Percentiles rank a stretch among this genome's conserved stretches.
Conservation (phyloP, 2,329 filamentous ascomycete species). For the Xylaria digitata region DNA sequence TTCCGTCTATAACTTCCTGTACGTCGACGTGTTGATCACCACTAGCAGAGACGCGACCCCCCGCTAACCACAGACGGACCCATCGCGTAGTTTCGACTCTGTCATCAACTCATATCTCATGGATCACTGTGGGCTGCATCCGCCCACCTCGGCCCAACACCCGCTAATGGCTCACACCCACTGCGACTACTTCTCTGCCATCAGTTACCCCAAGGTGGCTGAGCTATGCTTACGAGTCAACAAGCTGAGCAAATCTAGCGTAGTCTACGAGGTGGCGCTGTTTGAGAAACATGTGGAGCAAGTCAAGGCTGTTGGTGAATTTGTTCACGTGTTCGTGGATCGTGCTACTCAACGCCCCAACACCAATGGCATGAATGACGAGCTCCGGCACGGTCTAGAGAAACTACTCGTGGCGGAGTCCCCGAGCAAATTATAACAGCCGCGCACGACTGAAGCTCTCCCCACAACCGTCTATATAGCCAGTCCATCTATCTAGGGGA, state of each 20-base stretch:
- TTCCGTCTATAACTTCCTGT: slow-evolving; percentile 84
- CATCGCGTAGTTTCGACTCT: slow-evolving; percentile 76
- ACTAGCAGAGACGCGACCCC: background rate
- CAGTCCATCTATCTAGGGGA: background rate
- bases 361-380: slow-evolving; percentile 70
- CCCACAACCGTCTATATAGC: background rate
- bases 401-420: slow-evolving; percentile 58
- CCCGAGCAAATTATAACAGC: slow-evolving; percentile 46
- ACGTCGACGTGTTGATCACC: slow-evolving; percentile 42
- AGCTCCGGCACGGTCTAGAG: slow-evolving; percentile 69
- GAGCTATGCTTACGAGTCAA: slow-evolving; percentile 86
- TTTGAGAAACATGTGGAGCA: slow-evolving; percentile 79
- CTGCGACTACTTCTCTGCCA: slow-evolving; percentile 85
- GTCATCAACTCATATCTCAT: slow-evolving; percentile 92
- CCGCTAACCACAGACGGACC: slow-evolving; percentile 11
- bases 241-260: slow-evolving; percentile 85
- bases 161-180: slow-evolving; percentile 87
- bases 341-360: slow-evolving; percentile 76
- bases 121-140: slow-evolving; percentile 77
- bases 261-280: slow-evolving; percentile 88
- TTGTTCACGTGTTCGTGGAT: slow-evolving; percentile 90
- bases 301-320: slow-evolving; percentile 86
- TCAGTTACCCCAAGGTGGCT: slow-evolving; percentile 83
- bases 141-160: slow-evolving; percentile 76
- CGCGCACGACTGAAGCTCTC: background rate